phyloP scores from a whole-genome alignment of 495 filamentous ascomycete species.

The Hyaloscypha bicolor region DNA sequence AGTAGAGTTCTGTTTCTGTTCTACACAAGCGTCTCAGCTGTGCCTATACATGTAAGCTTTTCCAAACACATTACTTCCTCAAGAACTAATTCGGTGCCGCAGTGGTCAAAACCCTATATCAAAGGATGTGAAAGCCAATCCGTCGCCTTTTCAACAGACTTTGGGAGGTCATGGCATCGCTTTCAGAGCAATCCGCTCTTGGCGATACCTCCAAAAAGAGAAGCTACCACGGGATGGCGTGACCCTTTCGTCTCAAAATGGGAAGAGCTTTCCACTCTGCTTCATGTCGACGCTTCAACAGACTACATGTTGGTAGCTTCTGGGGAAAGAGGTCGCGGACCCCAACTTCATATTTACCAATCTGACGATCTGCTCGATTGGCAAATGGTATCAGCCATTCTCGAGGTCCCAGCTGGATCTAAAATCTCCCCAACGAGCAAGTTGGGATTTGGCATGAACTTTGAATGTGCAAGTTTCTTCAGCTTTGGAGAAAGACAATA shows the following conservation, averaged over 20 bases:
- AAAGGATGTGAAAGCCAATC: slow-evolving; percentile 40
- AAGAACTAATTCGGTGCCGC: background rate
- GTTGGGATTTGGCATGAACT: slow-evolving; percentile 23
- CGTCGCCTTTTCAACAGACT: slow-evolving; percentile 37
- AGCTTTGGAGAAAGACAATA: slow-evolving; percentile 25
- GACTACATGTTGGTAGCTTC: slow-evolving; percentile 38
- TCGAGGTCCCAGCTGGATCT: slow-evolving; percentile 32
- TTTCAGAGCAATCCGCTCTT: slow-evolving; percentile 36
- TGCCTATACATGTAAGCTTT: slow-evolving; percentile 33
- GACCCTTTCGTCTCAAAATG: slow-evolving; percentile 39
- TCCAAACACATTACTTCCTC: background rate
- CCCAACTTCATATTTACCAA: slow-evolving; percentile 37
- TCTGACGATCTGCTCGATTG: slow-evolving; percentile 38
- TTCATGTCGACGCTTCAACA: slow-evolving; percentile 28
- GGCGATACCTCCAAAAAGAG: slow-evolving; percentile 32
- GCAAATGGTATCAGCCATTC: slow-evolving; percentile 34
- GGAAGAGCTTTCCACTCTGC: slow-evolving; percentile 30
- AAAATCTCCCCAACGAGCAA: slow-evolving; percentile 28
- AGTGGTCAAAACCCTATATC: slow-evolving; percentile 37
- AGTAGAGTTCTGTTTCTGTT: slow-evolving; percentile 32
- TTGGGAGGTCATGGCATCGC: slow-evolving; percentile 36
- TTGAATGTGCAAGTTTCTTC: slow-evolving; percentile 31
- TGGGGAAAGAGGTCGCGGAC: slow-evolving; percentile 33
- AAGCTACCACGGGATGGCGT: slow-evolving; percentile 36
- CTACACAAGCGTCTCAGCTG: slow-evolving; percentile 37